Conservation (phyloP, 805 yeast species). For the Zygoascus bituminiphila region DNA sequence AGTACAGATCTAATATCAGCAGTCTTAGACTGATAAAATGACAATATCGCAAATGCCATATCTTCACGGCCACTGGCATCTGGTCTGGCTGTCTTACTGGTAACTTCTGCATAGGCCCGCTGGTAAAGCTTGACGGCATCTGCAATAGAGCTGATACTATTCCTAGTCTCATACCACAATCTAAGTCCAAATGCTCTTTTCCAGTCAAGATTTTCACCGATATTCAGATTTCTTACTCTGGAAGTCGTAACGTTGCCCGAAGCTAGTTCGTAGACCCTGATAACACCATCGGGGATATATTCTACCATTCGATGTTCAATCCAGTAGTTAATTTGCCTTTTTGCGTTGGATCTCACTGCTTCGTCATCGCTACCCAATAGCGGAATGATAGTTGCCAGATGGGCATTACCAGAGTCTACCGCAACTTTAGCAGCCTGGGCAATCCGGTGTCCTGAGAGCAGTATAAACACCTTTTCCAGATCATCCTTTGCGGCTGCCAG, state of each 20-base stretch:
- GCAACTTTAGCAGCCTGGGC: constrained; percentile 57
- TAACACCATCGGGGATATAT: constrained; percentile 45
- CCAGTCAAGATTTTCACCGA: constrained; percentile 52
- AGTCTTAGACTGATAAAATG: constrained; percentile 11
- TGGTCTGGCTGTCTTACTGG: constrained; percentile 7
- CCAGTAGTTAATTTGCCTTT: constrained; percentile 63
- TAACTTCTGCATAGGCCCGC: background rate
- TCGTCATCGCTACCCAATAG: constrained; percentile 64
- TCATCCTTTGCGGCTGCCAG: constrained; percentile 30
- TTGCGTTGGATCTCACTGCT: constrained; percentile 47
- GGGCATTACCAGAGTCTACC: constrained; percentile 51
- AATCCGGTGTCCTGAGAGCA: constrained; percentile 43
- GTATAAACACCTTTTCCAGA: constrained; percentile 44
- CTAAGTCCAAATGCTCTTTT: constrained; percentile 48
- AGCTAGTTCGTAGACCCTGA: constrained; percentile 56
- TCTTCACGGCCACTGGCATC: background rate
- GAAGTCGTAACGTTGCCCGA: constrained; percentile 31
- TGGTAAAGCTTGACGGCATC: constrained; percentile 18
- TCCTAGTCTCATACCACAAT: constrained; percentile 48
- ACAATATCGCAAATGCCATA: constrained; percentile 11
- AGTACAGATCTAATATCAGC: constrained; percentile 11
- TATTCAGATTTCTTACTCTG: constrained; percentile 13
- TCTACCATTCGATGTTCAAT: constrained; percentile 32
- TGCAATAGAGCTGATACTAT: constrained; percentile 8
- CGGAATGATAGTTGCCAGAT: constrained; percentile 62